Base-by-base conservation (phyloP, 2,329 filamentous ascomycete species). In the Lecanoromycetidae sp. region DNA sequence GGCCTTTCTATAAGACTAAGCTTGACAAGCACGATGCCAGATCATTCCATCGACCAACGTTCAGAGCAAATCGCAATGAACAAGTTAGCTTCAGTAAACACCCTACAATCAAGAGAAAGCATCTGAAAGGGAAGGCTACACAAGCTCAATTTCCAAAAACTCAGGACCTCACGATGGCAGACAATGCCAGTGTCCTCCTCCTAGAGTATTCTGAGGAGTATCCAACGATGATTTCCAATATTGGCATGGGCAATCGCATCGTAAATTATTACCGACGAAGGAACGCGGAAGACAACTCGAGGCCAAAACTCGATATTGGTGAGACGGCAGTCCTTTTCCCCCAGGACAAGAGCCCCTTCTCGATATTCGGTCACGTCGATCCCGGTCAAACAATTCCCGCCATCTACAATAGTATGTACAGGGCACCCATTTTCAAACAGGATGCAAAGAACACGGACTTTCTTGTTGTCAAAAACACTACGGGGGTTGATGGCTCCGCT, bases 181-280 rank as follows among this genome's bases (percentile, higher is more conserved):
- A 98, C 63, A 95, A 94, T 60, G 87, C 90, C 0, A 83, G 80
- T 34, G 81, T 87, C 17, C 75, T 95, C 4, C 75, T 98, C 12
- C 82, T 96, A 27, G 91, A 98, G 64, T 98, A 98, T 62, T 93
- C 87, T 7, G 91, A 98, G 64, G 87, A 95, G 58, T 82, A 87
- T 53, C 91, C 91, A 0, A 84, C 82, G 8, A 87, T 94, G 50
- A 70, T 98, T 52, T 95, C 90, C 35, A 95, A 94, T 60, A 94
- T 95, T 58, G 91, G 90, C 55, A 98, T 98, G 91, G 88, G 88
- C 44, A 94, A 83, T 62, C 84, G 87, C 44, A 76, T 98, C 49
- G 87, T 96, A 70, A 96, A 98, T 64, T 98, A 96, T 65, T 95
- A 95, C 61, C 84, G 87, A 32, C 80, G 88, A 50, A 87, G 87